Base-by-base conservation (phyloP, 257 asterid genomes). In the Hygrophila difformis region DNA sequence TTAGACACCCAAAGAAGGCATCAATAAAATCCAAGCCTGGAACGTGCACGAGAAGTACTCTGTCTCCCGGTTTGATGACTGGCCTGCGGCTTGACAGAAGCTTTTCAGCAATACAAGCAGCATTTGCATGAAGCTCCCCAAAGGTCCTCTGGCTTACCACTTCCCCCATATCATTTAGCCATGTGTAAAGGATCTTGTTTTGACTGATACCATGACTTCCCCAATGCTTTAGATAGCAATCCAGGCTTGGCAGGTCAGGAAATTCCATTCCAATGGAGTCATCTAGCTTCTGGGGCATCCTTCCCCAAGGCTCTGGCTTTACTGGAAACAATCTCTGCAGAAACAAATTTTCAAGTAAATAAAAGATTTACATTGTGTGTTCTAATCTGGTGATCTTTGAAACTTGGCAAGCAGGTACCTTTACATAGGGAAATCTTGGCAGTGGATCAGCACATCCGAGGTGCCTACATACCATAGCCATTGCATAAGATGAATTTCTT, bases 11-110 rank as follows among this genome's bases (percentile, higher is more conserved):
- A 22, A 86, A 86, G 69, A 86, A 86, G 40, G 94, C 75, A 57
- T 86, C 96, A 13, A 82, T 37, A 53, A 86, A 86, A 18, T 86
- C 94, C 0, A 86, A 66, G 17, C 96, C 94, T 0, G 96, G 96
- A 39, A 82, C 76, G 40, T 86, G 72, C 44, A 86, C 76, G 1
- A 86, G 78, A 23, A 86, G 86, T 43, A 86, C 88, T 42, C 96
- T 67, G 43, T 79, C 93, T 19, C 94, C 93, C 5, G 87, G 76
- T 59, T 49, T 72, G 39, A 76, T 77, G 29, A 39, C 57, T 9
- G 86, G 94, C 13, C 74, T 86, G 44, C 40, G 60, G 77, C 77
- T 67, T 3, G 85, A 70, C 46, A 82, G 50, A 53, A 86, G 94
- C 56, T 74, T 79, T 24, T 77, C 73, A 8, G 96, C 83, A 17